Base-by-base conservation (phyloP, 176 grass and related monocot species). In the Musa beccarii region DNA sequence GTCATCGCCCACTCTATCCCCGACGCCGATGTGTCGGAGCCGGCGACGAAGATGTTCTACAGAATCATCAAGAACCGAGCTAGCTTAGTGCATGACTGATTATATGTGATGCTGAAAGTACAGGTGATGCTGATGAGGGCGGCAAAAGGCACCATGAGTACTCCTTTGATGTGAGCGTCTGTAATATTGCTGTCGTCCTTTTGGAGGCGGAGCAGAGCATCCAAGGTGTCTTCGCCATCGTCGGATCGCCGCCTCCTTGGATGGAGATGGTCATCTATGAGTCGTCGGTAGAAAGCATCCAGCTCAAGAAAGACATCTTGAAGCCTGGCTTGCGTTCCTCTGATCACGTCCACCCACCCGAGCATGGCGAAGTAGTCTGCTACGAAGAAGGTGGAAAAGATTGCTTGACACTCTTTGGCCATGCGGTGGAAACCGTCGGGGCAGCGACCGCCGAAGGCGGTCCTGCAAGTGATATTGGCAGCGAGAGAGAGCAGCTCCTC, bases 1-100 rank as follows among this genome's bases (percentile, higher is more conserved):
- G 68, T 19, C 66, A 69, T 69, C 66, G 66, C 66, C 66, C 66
- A 69, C 66, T 69, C 66, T 17, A 69, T 11, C 10, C 11, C 29
- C 66, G 66, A 5, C 28, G 66, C 2, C 2, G 66, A 69, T 6
- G 66, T 69, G 8, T 43, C 66, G 5, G 25, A 43, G 1, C 66
- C 66, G 20, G 28, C 66, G 8, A 69, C 9, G 26, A 69, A 34
- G 24, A 69, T 49, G 66, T 69, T 49, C 66, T 69, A 49, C 24
- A 9, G 49, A 63, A 63, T 63, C 29, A 5, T 34, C 29, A 34
- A 34, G 3, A 34, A 34, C 29, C 0, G 29, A 34, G 29, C 29
- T 34, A 34, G 29, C 29, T 34, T 34, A 5, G 29, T 34, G 3
- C 5, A 34, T 34, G 29, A 4, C 29, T 34, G 29, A 29, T 2